Evolutionary conservation across 164 flowering plant genomes (phyloP).

Genomic region (Brasenia schreberi): DNA sequence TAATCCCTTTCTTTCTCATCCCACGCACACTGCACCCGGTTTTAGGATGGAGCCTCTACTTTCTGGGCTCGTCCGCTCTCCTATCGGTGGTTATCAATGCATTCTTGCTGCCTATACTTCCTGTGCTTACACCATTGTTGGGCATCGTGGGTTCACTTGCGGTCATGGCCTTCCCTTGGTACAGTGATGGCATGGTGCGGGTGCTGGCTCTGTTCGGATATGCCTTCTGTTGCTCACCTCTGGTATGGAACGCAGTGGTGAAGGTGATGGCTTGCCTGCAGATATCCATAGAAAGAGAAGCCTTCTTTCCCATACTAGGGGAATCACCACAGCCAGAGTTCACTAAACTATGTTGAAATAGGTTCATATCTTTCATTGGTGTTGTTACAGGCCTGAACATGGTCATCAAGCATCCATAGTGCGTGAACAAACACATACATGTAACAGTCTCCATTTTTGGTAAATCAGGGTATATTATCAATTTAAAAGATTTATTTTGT

Average conservation of each 20-base stretch:
- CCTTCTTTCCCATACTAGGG: slow-evolving; percentile 40
- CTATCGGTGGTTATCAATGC: slow-evolving; percentile 38
- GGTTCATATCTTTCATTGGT: background rate
- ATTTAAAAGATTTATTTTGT: no score
- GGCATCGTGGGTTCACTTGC: slow-evolving; percentile 52
- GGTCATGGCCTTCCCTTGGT: slow-evolving; percentile 92
- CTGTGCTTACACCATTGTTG: slow-evolving; percentile 51
- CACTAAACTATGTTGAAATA: slow-evolving; percentile 48
- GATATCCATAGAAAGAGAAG: slow-evolving; percentile 54
- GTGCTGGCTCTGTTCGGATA: slow-evolving; percentile 63
- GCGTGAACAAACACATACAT: background rate
- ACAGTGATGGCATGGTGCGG: slow-evolving; percentile 55
- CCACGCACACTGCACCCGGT: slow-evolving; percentile 78
- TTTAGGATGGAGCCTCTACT: slow-evolving; percentile 78
- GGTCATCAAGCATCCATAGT: background rate
- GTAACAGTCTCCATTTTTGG: background rate
- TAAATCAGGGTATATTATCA: background rate
- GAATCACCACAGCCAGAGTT: slow-evolving; percentile 42
- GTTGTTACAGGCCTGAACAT: background rate
- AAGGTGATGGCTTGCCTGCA: slow-evolving; percentile 51
- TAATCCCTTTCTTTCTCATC: slow-evolving; percentile 54
- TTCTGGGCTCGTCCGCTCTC: slow-evolving; percentile 53
- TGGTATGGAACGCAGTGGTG: slow-evolving; percentile 38
- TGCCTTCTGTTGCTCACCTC: slow-evolving; percentile 63
- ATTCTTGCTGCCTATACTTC: slow-evolving; percentile 52